These are phyloP conservation scores for Tricholoma hemisulphureum DNA, from an alignment of 768 basidiomycete genomes.

Conservation along the genomic window DNA sequence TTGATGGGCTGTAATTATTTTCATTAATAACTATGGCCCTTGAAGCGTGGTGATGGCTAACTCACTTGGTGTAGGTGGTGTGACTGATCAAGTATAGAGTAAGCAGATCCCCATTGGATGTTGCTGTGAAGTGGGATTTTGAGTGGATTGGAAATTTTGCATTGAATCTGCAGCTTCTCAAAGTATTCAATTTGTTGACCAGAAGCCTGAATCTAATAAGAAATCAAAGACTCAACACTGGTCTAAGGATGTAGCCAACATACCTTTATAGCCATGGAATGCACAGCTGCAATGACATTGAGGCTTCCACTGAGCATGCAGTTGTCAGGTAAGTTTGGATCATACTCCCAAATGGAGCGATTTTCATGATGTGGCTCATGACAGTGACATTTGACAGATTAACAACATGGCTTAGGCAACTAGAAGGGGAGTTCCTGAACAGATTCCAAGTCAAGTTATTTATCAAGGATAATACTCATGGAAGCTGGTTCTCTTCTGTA, in stretches of 20 bases:
- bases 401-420: conserved; percentile 29
- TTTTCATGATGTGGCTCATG: conserved; percentile 30
- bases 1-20: conserved; percentile 8
- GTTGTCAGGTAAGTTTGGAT: conserved; percentile 24
- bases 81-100: conserved; percentile 5
- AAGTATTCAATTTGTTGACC: conserved; percentile 21
- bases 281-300: conserved; percentile 29
- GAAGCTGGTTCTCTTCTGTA: conserved; percentile 17
- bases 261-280: conserved; percentile 31
- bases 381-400: conserved; percentile 26
- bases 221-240: neutral
- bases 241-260: conserved; percentile 1
- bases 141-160: conserved; percentile 7
- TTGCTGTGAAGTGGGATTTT: conserved; percentile 23
- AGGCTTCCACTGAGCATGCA: conserved; percentile 23
- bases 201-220: conserved; percentile 21
- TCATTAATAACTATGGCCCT: neutral
- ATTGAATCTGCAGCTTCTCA: too few species aligned
- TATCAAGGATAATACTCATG: conserved; percentile 10
- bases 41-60: neutral
- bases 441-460: neutral
- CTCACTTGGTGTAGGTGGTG: conserved; percentile 3
- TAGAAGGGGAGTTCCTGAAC: conserved; percentile 2
- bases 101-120: conserved; percentile 3
- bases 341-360: conserved; percentile 36